phyloP scores from a whole-genome alignment of 345 rosid genomes.

The Heritiera fomes region DNA sequence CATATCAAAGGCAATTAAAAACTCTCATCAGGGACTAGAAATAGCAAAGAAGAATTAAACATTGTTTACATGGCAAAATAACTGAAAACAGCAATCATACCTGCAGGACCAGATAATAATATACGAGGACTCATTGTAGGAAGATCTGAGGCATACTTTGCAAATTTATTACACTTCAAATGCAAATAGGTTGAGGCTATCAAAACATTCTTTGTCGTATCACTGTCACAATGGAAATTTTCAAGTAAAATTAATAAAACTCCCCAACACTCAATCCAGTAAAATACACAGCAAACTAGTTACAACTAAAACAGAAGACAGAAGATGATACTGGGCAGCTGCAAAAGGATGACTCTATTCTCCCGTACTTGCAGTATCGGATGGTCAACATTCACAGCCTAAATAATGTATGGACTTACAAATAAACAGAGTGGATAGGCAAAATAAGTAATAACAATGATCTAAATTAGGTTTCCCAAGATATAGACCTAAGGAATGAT shows the following conservation, averaged over 20 bases:
- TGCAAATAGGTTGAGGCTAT: conserved; percentile 70
- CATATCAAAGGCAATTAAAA: conserved; percentile 14
- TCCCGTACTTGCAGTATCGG: background rate
- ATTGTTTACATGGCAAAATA: background rate
- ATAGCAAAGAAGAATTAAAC: conserved; percentile 5
- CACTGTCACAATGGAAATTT: conserved; percentile 50
- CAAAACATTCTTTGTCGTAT: conserved; percentile 85
- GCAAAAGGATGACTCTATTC: background rate
- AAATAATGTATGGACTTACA: background rate
- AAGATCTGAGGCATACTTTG: conserved; percentile 71
- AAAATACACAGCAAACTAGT: background rate
- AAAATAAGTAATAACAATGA: background rate
- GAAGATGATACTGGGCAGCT: background rate
- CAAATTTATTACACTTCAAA: conserved; percentile 73
- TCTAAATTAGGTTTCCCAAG: background rate
- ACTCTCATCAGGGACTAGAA: background rate
- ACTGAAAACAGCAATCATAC: conserved; percentile 33
- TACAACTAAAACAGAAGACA: background rate
- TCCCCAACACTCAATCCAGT: background rate
- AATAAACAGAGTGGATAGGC: background rate
- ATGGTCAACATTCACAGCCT: background rate
- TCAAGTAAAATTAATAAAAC: conserved; percentile 11
- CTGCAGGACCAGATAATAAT: conserved; percentile 94
- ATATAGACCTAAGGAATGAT: background rate
- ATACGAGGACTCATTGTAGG: conserved; percentile 82